These are phyloP conservation scores for Aspergillus pseudonomiae DNA, from an alignment of 2,329 filamentous ascomycete genomes.

Conservation along the genomic window DNA sequence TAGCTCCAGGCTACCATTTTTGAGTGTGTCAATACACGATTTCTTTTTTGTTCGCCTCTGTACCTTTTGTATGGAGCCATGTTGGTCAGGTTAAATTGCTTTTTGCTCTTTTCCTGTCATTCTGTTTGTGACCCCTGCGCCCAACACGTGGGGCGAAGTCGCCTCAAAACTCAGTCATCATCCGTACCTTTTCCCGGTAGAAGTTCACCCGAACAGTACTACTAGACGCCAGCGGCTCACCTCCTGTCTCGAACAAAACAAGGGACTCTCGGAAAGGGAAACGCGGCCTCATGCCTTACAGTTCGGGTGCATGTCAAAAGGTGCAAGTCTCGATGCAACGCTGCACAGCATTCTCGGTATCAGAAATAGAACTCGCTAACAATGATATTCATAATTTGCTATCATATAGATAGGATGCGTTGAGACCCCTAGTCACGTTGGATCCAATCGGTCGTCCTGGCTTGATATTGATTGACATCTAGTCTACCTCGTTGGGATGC, in stretches of 20 bases:
- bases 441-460: neutral
- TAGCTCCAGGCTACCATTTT: neutral
- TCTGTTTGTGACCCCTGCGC: slow-evolving; percentile 12
- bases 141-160: slow-evolving; percentile 17
- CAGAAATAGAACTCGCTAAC: neutral
- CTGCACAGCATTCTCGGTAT: slow-evolving; percentile 5
- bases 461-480: slow-evolving; percentile 3
- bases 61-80: neutral
- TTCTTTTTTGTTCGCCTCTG: neutral
- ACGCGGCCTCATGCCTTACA: slow-evolving; percentile 2
- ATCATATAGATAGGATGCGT: neutral
- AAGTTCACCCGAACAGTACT: neutral
- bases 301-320: neutral
- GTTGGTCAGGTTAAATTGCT: neutral
- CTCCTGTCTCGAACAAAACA: neutral
- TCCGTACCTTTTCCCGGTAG: neutral
- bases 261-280: neutral
- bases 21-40: neutral
- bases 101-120: neutral
- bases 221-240: neutral
- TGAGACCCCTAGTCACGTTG: neutral
- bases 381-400: slow-evolving; percentile 6
- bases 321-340: neutral
- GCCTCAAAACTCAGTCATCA: slow-evolving; percentile 12
- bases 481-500: slow-evolving; percentile 15